Conservation (phyloP, 495 filamentous ascomycete genomes). For the Hyaloscypha variabilis region DNA sequence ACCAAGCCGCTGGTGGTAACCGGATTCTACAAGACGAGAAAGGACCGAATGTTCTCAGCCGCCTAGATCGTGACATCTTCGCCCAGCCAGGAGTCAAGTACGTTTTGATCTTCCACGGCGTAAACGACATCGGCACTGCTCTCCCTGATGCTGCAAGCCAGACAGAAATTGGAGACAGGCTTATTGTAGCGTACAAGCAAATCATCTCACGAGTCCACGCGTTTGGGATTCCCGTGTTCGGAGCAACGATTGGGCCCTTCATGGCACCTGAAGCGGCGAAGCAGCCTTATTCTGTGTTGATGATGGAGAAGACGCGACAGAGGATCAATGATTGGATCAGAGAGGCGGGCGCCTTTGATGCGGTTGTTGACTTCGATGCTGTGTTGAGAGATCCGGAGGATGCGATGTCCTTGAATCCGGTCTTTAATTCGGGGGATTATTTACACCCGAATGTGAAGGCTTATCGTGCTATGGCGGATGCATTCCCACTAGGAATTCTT, state of each 20-base stretch:
- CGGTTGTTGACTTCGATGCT: constrained; percentile 64
- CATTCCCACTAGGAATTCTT: constrained; percentile 61
- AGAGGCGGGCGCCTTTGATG: constrained; percentile 56
- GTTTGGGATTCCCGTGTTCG: constrained; percentile 58
- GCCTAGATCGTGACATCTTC: constrained; percentile 68
- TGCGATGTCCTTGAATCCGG: constrained; percentile 41
- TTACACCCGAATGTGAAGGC: constrained; percentile 69
- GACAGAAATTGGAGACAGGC: constrained; percentile 45
- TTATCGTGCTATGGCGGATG: constrained; percentile 62
- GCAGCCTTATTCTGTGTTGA: constrained; percentile 55
- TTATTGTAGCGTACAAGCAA: constrained; percentile 57
- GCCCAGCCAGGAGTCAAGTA: constrained; percentile 57
- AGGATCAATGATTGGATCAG: constrained; percentile 68
- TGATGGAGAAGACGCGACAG: constrained; percentile 57
- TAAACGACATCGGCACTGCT: constrained; percentile 67
- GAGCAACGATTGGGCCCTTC: constrained; percentile 73
- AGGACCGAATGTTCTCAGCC: constrained; percentile 61
- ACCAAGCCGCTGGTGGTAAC: constrained; percentile 76
- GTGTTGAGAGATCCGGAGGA: constrained; percentile 52
- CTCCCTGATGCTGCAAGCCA: constrained; percentile 49
- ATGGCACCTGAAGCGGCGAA: constrained; percentile 35
- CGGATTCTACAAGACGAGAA: constrained; percentile 62
- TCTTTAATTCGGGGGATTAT: constrained; percentile 69
- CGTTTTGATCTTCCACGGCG: constrained; percentile 70
- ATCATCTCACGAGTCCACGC: constrained; percentile 58